These are phyloP conservation scores for Codiaeum variegatum DNA, from an alignment of 441 rosid species.

Conservation along the genomic window DNA sequence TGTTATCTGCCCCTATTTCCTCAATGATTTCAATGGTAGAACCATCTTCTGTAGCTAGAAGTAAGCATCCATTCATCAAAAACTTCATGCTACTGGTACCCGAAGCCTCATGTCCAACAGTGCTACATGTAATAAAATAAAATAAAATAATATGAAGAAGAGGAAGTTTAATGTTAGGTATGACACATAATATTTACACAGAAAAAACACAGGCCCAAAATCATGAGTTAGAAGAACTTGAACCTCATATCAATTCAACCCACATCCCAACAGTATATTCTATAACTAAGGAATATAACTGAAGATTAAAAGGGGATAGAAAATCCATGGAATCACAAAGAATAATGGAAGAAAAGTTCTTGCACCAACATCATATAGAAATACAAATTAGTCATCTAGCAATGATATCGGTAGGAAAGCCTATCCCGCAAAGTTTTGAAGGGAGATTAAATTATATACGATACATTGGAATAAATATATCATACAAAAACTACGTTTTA, in stretches of 20 bases:
- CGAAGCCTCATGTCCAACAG: conserved; percentile 60
- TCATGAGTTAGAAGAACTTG: background rate
- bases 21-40: conserved; percentile 44
- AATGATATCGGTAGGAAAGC: background rate
- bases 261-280: background rate
- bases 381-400: background rate
- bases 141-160: background rate
- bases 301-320: background rate
- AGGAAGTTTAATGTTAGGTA: background rate
- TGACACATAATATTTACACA: background rate
- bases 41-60: conserved; percentile 55
- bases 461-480: background rate
- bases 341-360: background rate
- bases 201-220: background rate
- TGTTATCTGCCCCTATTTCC: conserved; percentile 50
- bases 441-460: background rate
- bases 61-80: conserved; percentile 51
- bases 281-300: background rate
- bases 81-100: conserved; percentile 61
- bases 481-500: background rate
- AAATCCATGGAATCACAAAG: background rate
- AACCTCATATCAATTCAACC: background rate
- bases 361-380: background rate
- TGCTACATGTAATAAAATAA: conserved; percentile 30
- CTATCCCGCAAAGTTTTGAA: background rate